phyloP scores from a whole-genome alignment of 805 yeast species.

The Ogataea nitratoaversa region DNA sequence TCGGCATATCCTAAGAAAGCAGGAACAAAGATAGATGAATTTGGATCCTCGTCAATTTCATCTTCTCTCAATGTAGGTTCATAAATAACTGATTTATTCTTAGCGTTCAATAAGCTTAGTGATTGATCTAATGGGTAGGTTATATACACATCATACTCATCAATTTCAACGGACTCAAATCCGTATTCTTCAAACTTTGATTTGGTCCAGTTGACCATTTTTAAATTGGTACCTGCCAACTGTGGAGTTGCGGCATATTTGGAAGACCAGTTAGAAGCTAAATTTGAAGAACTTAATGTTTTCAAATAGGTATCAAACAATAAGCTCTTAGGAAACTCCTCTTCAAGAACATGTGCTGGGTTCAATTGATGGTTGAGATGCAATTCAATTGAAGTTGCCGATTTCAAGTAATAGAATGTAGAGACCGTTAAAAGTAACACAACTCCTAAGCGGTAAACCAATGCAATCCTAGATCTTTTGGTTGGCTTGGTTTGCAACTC shows the following conservation, averaged over 20 bases:
- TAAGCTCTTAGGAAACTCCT: constrained; percentile 3
- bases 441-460: no score
- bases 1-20: constrained; percentile 78
- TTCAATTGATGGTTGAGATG: not conserved
- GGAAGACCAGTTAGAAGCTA: constrained; percentile 51
- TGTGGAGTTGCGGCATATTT: constrained; percentile 52
- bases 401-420: no score
- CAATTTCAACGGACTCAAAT: constrained; percentile 42
- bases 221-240: constrained; percentile 51
- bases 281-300: constrained; percentile 27
- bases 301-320: constrained; percentile 16
- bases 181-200: constrained; percentile 59
- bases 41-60: constrained; percentile 42
- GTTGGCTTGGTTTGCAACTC: no score
- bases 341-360: not conserved
- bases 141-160: constrained; percentile 56
- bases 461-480: no score
- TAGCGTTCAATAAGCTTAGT: constrained; percentile 36
- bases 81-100: constrained; percentile 31
- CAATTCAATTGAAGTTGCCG: no score
- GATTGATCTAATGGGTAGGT: constrained; percentile 58
- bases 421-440: no score
- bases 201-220: constrained; percentile 54
- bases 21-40: constrained; percentile 50
- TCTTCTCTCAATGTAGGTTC: constrained; percentile 55